Evolutionary conservation across 306 rosid genomes (phyloP).

Genomic region (Calophaca sinica): DNA sequence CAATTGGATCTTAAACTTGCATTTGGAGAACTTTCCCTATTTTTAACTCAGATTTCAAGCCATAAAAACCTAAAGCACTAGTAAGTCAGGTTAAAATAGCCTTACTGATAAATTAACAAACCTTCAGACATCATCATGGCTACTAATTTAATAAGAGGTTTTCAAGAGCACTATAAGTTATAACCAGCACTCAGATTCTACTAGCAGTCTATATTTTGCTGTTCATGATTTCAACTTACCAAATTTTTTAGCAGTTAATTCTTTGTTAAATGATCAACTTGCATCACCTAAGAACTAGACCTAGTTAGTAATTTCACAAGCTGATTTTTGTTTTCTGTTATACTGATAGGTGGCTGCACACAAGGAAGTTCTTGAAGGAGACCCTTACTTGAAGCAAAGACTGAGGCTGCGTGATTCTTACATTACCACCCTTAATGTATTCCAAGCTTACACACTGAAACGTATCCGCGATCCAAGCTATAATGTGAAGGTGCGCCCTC

Average conservation of each 20-base stretch:
- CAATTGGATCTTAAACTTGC: slow-evolving; percentile 1
- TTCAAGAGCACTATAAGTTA: not conserved
- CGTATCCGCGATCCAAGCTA: slow-evolving; percentile 80
- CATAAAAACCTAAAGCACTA: too few species aligned
- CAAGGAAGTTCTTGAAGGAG: slow-evolving; percentile 95
- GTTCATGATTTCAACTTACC: not conserved
- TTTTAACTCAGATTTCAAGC: too few species aligned
- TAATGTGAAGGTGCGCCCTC: slow-evolving; percentile 63
- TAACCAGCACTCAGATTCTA: too few species aligned
- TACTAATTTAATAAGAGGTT: not conserved
- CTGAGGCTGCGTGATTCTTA: slow-evolving; percentile 85
- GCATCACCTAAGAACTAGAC: slow-evolving; percentile 6
- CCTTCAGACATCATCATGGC: not conserved
- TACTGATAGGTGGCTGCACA: slow-evolving; percentile 83
- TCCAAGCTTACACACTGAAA: slow-evolving; percentile 98
- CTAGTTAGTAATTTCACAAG: not conserved
- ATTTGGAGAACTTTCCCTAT: not conserved
- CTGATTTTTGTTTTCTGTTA: slow-evolving; percentile 33
- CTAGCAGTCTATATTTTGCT: too few species aligned
- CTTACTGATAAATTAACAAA: not conserved
- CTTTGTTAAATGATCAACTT: not conserved
- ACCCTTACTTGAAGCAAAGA: slow-evolving; percentile 91
- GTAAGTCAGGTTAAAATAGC: not conserved
- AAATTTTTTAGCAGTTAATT: not conserved
- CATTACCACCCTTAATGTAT: slow-evolving; percentile 90